Base-by-base conservation (phyloP, 495 filamentous ascomycete species). In the Hypoxylon subgilvum region DNA sequence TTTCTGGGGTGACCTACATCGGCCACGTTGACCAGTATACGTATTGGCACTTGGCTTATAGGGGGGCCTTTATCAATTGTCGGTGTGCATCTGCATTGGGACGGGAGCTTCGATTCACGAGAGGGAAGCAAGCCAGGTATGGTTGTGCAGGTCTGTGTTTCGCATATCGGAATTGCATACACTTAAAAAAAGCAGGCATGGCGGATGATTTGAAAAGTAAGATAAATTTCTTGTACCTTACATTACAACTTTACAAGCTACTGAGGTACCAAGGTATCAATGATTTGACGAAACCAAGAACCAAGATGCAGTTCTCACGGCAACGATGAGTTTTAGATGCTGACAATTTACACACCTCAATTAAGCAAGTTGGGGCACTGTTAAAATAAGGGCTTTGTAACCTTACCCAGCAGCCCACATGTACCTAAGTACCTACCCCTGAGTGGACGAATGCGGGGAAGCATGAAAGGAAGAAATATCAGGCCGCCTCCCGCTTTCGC, bases 401-500 rank as follows among this genome's bases (percentile, higher is more conserved):
- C 10, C n/a, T n/a, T n/a, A n/a, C n/a, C n/a, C n/a, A n/a, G n/a
- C n/a, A n/a, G n/a, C 5, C 27, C 27, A 30, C 35, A n/a, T 9
- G 16, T 16, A 44, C 3, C 12, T 46, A 46, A 8, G 41, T 44
- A 44, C 41, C 41, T 44, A 44, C n/a, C n/a, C n/a, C 23, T 27
- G 4, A 27, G 4, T 27, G 25, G 43, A 49, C 44, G 43, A 61
- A 54, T 61, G 57, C 57, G 57, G 57, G 51, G 58, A 55, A 61
- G 18, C 23, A 38, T 21, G 31, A 13, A 38, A 28, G 58, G 47
- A 57, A 57, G 52, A 57, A 62, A 8, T 57, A 41, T 40, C 40
- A 51, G 17, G 42, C 58, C 58, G 52, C 35, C 42, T 54, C 50
- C 57, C 57, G 57, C 47, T 47, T 47, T 62, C 52, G 51, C 58